phyloP scores from a whole-genome alignment of 257 asterid genomes.

The Handroanthus guayacan region DNA sequence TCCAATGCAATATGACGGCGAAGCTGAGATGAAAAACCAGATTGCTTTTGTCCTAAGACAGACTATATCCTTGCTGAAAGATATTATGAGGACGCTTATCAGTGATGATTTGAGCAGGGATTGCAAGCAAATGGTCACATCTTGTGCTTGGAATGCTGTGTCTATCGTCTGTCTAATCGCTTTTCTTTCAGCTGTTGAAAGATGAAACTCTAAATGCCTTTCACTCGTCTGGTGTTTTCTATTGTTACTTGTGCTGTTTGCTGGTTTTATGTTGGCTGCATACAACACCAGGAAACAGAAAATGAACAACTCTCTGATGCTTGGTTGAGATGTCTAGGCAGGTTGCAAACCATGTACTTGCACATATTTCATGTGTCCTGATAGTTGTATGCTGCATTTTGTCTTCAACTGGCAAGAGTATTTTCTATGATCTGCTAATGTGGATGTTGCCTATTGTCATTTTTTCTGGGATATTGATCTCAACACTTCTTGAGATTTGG shows the following conservation, averaged over 20 bases:
- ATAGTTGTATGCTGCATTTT: slow-evolving; percentile 13
- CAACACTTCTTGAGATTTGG: too few relatives aligned
- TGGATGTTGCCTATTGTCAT: neutral
- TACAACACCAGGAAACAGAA: slow-evolving; percentile 9
- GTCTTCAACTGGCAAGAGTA: neutral
- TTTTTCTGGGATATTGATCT: neutral
- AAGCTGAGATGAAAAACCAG: slow-evolving; percentile 40
- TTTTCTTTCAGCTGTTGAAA: slow-evolving; percentile 3
- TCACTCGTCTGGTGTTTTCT: slow-evolving; percentile 22
- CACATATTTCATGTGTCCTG: slow-evolving; percentile 23
- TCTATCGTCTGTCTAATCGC: slow-evolving; percentile 13
- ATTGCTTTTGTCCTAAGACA: slow-evolving; percentile 30
- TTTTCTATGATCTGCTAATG: neutral
- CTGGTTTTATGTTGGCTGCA: neutral
- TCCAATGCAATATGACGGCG: slow-evolving; percentile 34
- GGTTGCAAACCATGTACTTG: slow-evolving; percentile 27
- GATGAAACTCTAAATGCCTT: neutral
- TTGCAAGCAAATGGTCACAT: slow-evolving; percentile 34
- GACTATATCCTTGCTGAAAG: slow-evolving; percentile 37
- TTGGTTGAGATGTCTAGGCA: slow-evolving; percentile 11
- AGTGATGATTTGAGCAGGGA: slow-evolving; percentile 47
- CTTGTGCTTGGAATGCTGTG: slow-evolving; percentile 30
- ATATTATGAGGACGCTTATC: slow-evolving; percentile 48
- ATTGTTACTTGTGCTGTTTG: slow-evolving; percentile 19
- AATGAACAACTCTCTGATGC: neutral